phyloP scores from a whole-genome alignment of 257 asterid species.

The Petunia axillaris region DNA sequence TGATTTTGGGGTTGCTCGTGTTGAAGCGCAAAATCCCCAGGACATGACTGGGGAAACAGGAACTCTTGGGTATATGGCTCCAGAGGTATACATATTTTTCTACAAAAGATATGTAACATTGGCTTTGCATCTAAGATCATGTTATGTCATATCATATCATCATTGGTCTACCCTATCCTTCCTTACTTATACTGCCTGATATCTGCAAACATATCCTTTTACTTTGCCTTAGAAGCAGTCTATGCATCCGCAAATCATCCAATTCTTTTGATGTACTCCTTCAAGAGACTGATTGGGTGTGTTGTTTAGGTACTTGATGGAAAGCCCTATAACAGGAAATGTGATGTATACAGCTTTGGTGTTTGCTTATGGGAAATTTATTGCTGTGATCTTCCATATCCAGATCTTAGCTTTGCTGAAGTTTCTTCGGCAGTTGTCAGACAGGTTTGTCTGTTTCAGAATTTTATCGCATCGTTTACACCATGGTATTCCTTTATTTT shows the following conservation, averaged over 20 bases:
- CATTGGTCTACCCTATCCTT: too few species aligned
- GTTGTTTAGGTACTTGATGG: slow-evolving; percentile 71
- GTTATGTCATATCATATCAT: too few species aligned
- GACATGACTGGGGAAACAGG: slow-evolving; percentile 99
- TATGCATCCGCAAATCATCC: background rate
- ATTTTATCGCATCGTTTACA: background rate
- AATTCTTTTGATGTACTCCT: background rate
- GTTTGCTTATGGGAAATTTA: slow-evolving; percentile 88
- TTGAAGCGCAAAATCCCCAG: slow-evolving; percentile 90
- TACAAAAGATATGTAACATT: background rate
- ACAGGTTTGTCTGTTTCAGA: slow-evolving; percentile 51
- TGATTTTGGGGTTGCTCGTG: slow-evolving; percentile 97
- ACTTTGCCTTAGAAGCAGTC: background rate
- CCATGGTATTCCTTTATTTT: background rate
- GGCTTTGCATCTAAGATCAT: background rate
- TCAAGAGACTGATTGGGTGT: background rate
- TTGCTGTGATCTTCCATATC: slow-evolving; percentile 86
- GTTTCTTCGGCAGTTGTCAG: slow-evolving; percentile 87
- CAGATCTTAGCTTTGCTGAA: slow-evolving; percentile 80
- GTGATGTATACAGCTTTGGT: slow-evolving; percentile 59
- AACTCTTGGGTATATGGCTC: slow-evolving; percentile 98
- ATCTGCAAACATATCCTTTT: background rate
- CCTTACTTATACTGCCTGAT: too few species aligned
- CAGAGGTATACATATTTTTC: slow-evolving; percentile 60
- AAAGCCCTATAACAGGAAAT: too few species aligned